Evolutionary conservation across 768 basidiomycete genomes (phyloP), one percentile per base, ranked within the genome.

Genomic region (Boletus rufocinnamomeus): DNA sequence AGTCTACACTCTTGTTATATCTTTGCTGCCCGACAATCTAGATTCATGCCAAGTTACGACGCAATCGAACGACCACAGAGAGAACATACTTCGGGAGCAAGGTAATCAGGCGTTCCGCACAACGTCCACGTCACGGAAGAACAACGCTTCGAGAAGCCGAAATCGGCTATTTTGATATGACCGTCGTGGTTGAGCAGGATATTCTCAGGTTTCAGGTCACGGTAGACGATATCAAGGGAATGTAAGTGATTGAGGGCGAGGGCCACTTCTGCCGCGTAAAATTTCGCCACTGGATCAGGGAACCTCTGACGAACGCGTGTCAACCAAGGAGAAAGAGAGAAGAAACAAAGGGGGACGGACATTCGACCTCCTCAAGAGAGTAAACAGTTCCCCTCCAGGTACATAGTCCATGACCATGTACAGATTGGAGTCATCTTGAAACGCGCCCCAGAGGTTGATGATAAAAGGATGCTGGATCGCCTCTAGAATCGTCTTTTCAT

Each of bases 351-450:
- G 46, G 58, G 8, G 14, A 78, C 86, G 63, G 45, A 94, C 93
- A 71, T 91, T 93, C 50, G 93, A 94, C 75, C 94, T 83, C 63
- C 95, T 84, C 60, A 98, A 75, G 54, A 98, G 84, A 16, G 94
- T 95, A 73, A 98, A 99, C 6, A 99, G 82, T 72, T 99, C 97
- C 17, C 97, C 97, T 9, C 97, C 97, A 5, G 95, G 92, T 3
- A 93, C 93, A 73, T 92, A 98, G 77, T 88, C 95, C 86, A 98
- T 91, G 55, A 98, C 89, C 93, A 99, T 96, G 79, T 98, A 99
- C 16, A 98, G 81, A 72, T 98, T 98, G 21, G 89, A 75, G 35
- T 85, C 73, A 68, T 98, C 97, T 69, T 98, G 97, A 71, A 95
- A 95, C 4, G 87, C 85, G 35, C 95, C 95, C 95, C 95, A 98